phyloP scores from a whole-genome alignment of 148 eudicot species.

The Arctostaphylos glauca region DNA sequence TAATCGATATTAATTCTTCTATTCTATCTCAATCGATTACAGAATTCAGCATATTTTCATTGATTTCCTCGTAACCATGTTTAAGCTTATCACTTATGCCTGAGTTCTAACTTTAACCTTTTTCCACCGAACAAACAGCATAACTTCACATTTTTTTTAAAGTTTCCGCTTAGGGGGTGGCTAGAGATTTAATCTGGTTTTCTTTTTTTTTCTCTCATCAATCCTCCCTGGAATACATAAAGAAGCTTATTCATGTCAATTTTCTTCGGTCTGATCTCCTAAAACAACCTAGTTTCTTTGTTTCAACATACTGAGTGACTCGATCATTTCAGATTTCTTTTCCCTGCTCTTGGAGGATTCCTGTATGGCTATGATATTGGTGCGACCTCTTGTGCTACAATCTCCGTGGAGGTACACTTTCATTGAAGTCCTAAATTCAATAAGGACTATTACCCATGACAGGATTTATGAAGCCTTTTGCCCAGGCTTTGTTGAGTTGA shows the following conservation, averaged over 20 bases:
- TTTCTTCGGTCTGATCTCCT: not conserved
- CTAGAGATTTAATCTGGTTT: not conserved
- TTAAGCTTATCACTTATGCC: not conserved
- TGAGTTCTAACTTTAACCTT: not conserved
- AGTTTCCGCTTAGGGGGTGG: not conserved
- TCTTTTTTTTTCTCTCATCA: too few species aligned
- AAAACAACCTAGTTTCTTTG: not conserved
- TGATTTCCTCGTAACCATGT: not conserved
- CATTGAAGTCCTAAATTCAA: not conserved
- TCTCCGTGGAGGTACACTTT: slow-evolving; percentile 62
- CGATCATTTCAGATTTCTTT: slow-evolving; percentile 68
- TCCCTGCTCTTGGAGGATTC: slow-evolving; percentile 94
- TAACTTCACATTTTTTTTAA: not conserved
- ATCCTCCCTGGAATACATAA: not conserved
- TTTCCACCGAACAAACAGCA: not conserved
- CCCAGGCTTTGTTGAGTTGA: not conserved
- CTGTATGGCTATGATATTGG: slow-evolving; percentile 98
- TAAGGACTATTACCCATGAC: not conserved
- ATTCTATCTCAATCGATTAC: not conserved
- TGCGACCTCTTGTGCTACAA: slow-evolving; percentile 80
- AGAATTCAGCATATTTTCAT: too few species aligned
- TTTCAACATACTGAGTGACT: slow-evolving; percentile 8
- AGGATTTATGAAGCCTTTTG: not conserved
- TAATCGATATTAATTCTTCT: not conserved
- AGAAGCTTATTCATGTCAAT: not conserved